Conservation (phyloP, 2,329 filamentous ascomycete species). For the Remersonia thermophila region DNA sequence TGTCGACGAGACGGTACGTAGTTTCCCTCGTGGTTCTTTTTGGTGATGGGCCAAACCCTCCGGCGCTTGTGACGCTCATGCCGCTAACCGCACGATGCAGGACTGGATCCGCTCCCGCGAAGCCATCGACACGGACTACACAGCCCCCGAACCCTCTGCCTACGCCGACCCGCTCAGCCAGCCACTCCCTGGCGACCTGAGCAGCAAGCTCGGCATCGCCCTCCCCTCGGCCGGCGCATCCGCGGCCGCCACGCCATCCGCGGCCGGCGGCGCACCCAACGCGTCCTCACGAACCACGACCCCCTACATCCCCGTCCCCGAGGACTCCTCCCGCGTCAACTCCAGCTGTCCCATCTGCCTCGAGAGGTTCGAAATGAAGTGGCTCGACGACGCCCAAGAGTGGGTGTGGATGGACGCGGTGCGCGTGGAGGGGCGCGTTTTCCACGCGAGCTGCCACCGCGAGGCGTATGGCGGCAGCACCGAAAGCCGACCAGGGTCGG, state of each 20-base stretch:
- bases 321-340: conserved; percentile 61
- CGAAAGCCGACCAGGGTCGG: conserved; percentile 49
- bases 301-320: conserved; percentile 76
- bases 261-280: conserved; percentile 30
- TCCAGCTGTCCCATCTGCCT: conserved; percentile 87
- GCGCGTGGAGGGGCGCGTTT: conserved; percentile 60
- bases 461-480: conserved; percentile 50
- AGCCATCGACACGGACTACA: conserved; percentile 53
- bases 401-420: conserved; percentile 93
- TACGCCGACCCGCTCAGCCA: too few relatives aligned
- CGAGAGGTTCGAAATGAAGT: conserved; percentile 84
- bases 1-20: conserved; percentile 67
- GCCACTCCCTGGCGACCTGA: too few relatives aligned
- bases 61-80: too few relatives aligned
- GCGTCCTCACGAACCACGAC: too few relatives aligned
- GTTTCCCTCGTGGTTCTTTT: conserved; percentile 11
- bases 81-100: conserved; percentile 33
- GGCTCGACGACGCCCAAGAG: conserved; percentile 86
- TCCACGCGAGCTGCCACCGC: conserved; percentile 78
- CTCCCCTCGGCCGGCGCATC: too few relatives aligned
- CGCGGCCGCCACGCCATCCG: conserved; percentile 20
- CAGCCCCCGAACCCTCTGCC: too few relatives aligned
- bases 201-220: too few relatives aligned
- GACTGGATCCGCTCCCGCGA: conserved; percentile 88
- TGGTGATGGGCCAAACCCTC: conserved; percentile 4